Base-by-base conservation (phyloP, 1,284 basidiomycete species). In the Cryptococcus amylolentus region DNA sequence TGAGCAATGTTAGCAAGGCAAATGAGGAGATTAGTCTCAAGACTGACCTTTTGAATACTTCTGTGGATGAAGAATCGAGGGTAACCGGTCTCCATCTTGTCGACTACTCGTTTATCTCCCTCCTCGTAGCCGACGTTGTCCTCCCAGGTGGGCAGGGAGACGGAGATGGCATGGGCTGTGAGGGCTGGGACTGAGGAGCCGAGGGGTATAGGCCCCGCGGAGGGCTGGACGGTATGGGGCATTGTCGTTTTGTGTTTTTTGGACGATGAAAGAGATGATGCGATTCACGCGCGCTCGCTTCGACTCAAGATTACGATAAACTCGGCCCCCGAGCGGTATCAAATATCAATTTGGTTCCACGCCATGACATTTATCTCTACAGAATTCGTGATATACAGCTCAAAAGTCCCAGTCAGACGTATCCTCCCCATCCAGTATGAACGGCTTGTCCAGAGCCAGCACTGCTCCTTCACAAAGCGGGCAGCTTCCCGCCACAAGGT, bases 81-180 rank as follows among this genome's bases (percentile, higher is more conserved):
- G 72, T 98, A 99, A n/a, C 95, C 96, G 5, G 87, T 86, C 55
- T 89, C 83, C 92, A 98, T 94, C 16, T 80, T 81, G 55, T 89
- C 83, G 2, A 88, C 73, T 6, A 98, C 86, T 39, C 91, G 83
- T 65, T 86, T 84, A n/a, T 88, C 86, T 13, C 92, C 92, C 68
- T 93, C 88, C 76, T 98, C 95, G 67, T 98, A 99, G 13, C 83
- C 94, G 48, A 98, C 84, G 65, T 89, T 92, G 77, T 98, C 96
- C 51, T 81, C 80, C 95, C 95, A 98, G 18, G 84, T 91, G 0
- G 96, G 96, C 0, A 98, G 82, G 7, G 93, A 97, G n/a, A 98
- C 94, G 1, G 92, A 95, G 60, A 98, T 92, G 40, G 96, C 96
- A 71, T 98, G 96, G 5, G 87, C 83, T 0, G 78, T 71, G 54